A percentile compares a stretch with the other conserved stretches of the same genome.
Conservation (phyloP, 1,139 yeast species). For the Protomyces arabidopsidicola region DNA sequence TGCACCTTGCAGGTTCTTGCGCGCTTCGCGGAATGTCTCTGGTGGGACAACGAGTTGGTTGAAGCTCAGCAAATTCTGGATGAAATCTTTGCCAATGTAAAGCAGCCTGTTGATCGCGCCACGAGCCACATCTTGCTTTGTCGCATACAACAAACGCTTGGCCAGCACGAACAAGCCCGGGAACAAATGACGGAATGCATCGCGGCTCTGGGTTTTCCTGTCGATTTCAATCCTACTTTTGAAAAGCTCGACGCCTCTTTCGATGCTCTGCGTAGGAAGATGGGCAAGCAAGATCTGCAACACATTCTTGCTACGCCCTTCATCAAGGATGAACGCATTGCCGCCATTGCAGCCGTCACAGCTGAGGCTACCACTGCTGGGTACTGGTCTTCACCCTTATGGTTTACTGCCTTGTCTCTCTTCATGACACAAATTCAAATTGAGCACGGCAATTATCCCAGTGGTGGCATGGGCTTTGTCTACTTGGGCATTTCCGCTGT, state of each 20-base stretch:
- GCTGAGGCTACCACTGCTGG: constrained; percentile 21
- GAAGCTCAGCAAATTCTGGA: constrained; percentile 19
- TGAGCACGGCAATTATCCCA: constrained; percentile 27
- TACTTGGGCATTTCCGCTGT: constrained; percentile 29
- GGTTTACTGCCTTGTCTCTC: constrained; percentile 19
- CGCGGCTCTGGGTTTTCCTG: constrained; percentile 8
- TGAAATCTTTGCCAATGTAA: not conserved
- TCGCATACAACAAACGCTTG: constrained; percentile 18
- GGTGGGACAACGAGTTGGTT: constrained; percentile 27
- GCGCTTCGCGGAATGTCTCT: constrained; percentile 26
- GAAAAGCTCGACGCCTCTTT: constrained; percentile 11
- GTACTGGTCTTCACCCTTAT: constrained; percentile 28
- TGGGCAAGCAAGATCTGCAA: constrained; percentile 23
- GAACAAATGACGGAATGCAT: constrained; percentile 1
- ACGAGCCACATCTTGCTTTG: constrained; percentile 11
- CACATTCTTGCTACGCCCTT: constrained; percentile 16
- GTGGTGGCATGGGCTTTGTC: constrained; percentile 27
- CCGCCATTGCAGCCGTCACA: constrained; percentile 3
- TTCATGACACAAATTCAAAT: constrained; percentile 23
- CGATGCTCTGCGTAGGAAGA: constrained; percentile 9
- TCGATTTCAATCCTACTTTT: not conserved
- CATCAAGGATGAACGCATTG: constrained; percentile 2
- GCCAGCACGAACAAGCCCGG: constrained; percentile 15
- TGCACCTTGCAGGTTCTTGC: constrained; percentile 28
- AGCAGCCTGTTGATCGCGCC: not conserved